Percentiles rank a stretch among this genome's conserved stretches.
Evolutionary conservation across 202 grass and related monocot species (phyloP).

Genomic region (Saccharum hybrid): DNA sequence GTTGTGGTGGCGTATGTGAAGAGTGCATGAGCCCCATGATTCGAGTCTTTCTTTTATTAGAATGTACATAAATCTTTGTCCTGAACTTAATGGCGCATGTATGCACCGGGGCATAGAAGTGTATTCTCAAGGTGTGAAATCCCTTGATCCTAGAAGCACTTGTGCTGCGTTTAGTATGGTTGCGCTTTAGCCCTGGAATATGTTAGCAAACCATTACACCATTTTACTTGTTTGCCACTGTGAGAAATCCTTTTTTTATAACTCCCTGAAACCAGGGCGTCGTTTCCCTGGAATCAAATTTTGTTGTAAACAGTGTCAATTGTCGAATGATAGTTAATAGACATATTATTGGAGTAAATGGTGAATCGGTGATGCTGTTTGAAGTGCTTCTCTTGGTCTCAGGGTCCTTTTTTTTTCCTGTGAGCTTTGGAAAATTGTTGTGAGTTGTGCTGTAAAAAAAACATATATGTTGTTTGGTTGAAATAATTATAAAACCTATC

Average conservation of each 20-base stretch:
- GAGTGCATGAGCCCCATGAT: no score
- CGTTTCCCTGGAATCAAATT: slow-evolving; percentile 30
- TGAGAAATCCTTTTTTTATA: neutral
- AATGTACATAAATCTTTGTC: slow-evolving; percentile 54
- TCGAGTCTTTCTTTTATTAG: no score
- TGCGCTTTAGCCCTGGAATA: slow-evolving; percentile 35
- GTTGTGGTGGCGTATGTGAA: no score
- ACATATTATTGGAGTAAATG: neutral
- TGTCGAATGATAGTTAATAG: slow-evolving; percentile 17
- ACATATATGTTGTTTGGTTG: no score
- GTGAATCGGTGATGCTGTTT: neutral
- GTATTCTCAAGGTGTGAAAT: slow-evolving; percentile 14
- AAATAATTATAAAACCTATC: no score
- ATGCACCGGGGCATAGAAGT: slow-evolving; percentile 27
- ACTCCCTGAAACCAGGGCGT: slow-evolving; percentile 16
- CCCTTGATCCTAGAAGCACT: slow-evolving; percentile 5
- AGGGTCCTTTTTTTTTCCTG: neutral
- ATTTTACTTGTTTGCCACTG: slow-evolving; percentile 7
- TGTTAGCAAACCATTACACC: slow-evolving; percentile 46
- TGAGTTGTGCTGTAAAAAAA: no score
- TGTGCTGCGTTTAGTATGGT: slow-evolving; percentile 27
- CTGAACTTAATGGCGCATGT: slow-evolving; percentile 37
- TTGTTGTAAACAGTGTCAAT: slow-evolving; percentile 39
- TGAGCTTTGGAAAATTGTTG: neutral
- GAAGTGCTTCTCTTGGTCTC: neutral